These are phyloP conservation scores for Vigna trinervia DNA, from an alignment of 306 rosid species.

Conservation along the genomic window DNA sequence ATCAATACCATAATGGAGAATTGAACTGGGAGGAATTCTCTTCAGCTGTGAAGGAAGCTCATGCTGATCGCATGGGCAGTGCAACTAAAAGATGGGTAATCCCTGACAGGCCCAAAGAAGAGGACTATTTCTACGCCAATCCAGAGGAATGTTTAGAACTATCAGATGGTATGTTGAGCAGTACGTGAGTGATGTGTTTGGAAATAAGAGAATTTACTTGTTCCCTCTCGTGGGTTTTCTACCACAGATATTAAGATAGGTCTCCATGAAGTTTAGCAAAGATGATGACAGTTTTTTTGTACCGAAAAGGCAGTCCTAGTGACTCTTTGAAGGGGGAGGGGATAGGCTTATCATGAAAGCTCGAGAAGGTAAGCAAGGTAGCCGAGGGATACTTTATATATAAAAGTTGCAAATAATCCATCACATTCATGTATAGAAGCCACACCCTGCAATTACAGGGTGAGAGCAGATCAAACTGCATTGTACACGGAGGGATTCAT, in stretches of 20 bases:
- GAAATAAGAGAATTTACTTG: conserved; percentile 43
- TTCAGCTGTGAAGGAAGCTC: conserved; percentile 74
- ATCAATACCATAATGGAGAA: conserved; percentile 60
- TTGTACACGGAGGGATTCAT: conserved; percentile 58
- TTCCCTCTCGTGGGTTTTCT: conserved; percentile 53
- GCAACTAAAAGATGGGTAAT: conserved; percentile 74
- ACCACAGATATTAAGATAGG: conserved; percentile 47
- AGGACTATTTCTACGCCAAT: conserved; percentile 86
- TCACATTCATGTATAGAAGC: conserved; percentile 87
- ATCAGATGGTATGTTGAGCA: conserved; percentile 60
- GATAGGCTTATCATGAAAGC: conserved; percentile 47
- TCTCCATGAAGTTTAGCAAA: conserved; percentile 49
- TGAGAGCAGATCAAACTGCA: conserved; percentile 60
- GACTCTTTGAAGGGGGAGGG: conserved; percentile 41
- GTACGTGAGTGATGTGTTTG: conserved; percentile 56
- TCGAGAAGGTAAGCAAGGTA: conserved; percentile 49
- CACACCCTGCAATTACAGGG: conserved; percentile 87
- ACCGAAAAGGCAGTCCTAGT: conserved; percentile 49
- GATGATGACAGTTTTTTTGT: conserved; percentile 50
- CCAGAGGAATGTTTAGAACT: conserved; percentile 85
- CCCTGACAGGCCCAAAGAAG: conserved; percentile 92
- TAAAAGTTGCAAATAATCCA: conserved; percentile 63
- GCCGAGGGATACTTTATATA: conserved; percentile 48
- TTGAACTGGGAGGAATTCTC: conserved; percentile 82
- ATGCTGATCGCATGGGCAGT: conserved; percentile 84